Evolutionary conservation across 495 filamentous ascomycete species (phyloP).

Genomic region (Pseudevernia furfuracea): DNA sequence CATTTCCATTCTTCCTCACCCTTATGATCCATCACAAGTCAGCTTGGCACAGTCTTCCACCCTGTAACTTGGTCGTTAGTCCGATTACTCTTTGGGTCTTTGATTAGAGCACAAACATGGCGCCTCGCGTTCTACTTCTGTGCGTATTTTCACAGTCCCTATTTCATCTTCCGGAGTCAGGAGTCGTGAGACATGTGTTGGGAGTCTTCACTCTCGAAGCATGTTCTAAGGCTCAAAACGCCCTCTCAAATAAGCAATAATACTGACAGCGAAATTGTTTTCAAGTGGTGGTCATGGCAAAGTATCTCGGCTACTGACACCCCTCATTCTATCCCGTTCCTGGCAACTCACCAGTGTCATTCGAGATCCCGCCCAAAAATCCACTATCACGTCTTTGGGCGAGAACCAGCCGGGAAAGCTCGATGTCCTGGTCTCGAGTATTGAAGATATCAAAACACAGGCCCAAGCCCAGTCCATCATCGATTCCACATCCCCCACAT

Average conservation of each 20-base stretch:
- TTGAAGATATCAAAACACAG: conserved; percentile 61
- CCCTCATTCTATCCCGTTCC: conserved; percentile 58
- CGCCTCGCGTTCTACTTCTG: conserved; percentile 55
- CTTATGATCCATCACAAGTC: too few species aligned
- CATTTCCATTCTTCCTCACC: background rate
- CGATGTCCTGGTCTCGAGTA: conserved; percentile 55
- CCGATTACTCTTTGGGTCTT: too few species aligned
- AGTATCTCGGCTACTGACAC: conserved; percentile 68
- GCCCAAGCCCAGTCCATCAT: conserved; percentile 55
- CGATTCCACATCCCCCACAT: conserved; percentile 53
- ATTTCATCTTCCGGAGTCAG: too few species aligned
- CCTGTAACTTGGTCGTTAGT: background rate
- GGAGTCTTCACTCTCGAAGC: too few species aligned
- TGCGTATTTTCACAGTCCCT: too few species aligned
- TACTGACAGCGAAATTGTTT: too few species aligned
- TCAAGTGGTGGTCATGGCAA: conserved; percentile 80
- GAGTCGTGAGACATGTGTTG: too few species aligned
- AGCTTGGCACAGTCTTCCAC: too few species aligned
- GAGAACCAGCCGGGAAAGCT: conserved; percentile 47
- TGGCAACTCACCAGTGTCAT: conserved; percentile 75
- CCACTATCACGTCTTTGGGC: conserved; percentile 52
- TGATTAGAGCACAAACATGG: background rate
- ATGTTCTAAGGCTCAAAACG: too few species aligned
- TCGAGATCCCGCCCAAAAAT: conserved; percentile 58
- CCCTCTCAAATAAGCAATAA: too few species aligned